A percentile compares a stretch with the other conserved stretches of the same genome.
These are phyloP conservation scores for Helotiales sp. DNA, from an alignment of 2,329 filamentous ascomycete genomes.

Conservation along the genomic window DNA sequence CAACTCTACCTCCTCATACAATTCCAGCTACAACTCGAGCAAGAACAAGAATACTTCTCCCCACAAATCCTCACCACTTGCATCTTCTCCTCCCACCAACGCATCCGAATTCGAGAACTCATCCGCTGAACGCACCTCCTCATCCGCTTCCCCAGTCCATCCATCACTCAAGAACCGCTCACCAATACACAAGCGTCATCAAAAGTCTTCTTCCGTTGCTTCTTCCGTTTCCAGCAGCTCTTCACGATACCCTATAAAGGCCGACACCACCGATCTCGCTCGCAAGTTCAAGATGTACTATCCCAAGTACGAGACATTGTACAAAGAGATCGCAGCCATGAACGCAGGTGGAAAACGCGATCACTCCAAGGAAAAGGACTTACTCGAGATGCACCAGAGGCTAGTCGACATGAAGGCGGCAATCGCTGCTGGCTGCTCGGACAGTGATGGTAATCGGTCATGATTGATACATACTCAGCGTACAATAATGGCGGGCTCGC, in stretches of 20 bases:
- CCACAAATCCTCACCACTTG: conserved; percentile 63
- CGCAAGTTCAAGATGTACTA: conserved; percentile 57
- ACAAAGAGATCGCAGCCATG: conserved; percentile 52
- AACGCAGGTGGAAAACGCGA: conserved; percentile 42
- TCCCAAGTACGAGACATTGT: conserved; percentile 55
- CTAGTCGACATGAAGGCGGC: conserved; percentile 58
- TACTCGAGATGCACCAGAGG: conserved; percentile 55
- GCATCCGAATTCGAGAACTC: conserved; percentile 59
- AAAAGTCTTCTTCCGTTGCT: conserved; percentile 34
- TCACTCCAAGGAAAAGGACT: conserved; percentile 48
- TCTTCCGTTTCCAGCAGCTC: conserved; percentile 24
- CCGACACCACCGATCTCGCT: conserved; percentile 53
- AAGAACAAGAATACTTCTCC: conserved; percentile 53
- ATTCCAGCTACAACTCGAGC: conserved; percentile 27
- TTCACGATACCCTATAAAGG: conserved; percentile 39
- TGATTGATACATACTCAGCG: no score
- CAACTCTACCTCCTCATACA: conserved; percentile 39
- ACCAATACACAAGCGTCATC: conserved; percentile 33
- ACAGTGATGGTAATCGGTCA: neutral
- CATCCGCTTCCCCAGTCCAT: conserved; percentile 29
- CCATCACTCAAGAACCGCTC: conserved; percentile 25
- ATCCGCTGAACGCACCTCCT: conserved; percentile 29
- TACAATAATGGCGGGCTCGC: no score
- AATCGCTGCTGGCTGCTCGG: conserved; percentile 40
- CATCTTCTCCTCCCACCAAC: conserved; percentile 66